A percentile compares a stretch with the other conserved stretches of the same genome.
Evolutionary conservation across 2,329 filamentous ascomycete genomes (phyloP).

Genomic region (Microsporum audouinii): DNA sequence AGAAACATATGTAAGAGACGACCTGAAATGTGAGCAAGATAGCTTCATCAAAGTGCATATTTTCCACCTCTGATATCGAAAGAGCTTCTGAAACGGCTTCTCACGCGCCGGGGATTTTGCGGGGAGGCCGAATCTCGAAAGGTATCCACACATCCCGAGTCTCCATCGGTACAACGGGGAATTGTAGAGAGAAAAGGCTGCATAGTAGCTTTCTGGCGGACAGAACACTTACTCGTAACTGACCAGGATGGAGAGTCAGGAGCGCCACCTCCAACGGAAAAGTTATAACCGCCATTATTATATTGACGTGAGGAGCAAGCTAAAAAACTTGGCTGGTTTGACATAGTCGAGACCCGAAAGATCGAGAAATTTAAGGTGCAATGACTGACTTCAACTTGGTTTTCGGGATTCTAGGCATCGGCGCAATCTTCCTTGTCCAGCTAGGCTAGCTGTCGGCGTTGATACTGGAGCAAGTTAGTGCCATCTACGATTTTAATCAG

Average conservation of each 20-base stretch:
- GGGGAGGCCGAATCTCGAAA: neutral
- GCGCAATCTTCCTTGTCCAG: neutral
- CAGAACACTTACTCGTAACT: neutral
- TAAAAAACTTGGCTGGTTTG: neutral
- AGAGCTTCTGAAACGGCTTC: neutral
- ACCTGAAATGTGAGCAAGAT: too few relatives aligned
- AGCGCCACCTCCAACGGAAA: neutral
- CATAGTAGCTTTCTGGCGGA: neutral
- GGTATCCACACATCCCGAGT: neutral
- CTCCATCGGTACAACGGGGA: neutral
- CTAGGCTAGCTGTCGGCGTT: neutral
- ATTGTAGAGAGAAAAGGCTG: neutral
- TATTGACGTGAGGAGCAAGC: neutral
- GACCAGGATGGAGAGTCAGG: neutral
- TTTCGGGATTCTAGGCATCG: neutral
- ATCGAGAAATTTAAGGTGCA: neutral
- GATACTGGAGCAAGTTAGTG: neutral
- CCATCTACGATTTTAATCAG: neutral
- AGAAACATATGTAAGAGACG: too few relatives aligned
- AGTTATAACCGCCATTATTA: too few relatives aligned
- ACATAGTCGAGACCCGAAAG: neutral
- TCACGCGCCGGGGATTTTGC: neutral
- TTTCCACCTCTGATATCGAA: neutral
- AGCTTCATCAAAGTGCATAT: too few relatives aligned
- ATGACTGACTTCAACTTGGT: neutral